Conservation (phyloP, 202 grass and related monocot species). For the Setaria viridis region DNA sequence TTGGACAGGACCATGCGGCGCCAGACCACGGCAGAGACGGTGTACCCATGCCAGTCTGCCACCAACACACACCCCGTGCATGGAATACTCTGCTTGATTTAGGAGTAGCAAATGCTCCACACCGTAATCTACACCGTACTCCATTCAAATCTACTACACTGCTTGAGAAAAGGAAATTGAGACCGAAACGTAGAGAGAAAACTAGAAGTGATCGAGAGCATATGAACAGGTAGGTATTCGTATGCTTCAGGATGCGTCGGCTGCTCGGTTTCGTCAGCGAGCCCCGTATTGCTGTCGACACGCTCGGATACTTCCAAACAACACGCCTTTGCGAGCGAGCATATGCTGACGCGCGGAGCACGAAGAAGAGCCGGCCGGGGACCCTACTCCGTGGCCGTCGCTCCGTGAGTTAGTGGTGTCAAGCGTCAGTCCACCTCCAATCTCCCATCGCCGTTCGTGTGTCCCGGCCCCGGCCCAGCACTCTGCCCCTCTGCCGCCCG, state of each 20-base stretch:
- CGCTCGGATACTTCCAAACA: slow-evolving; percentile 21
- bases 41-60: background rate
- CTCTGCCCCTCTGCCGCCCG: background rate
- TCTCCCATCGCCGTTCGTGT: background rate
- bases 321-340: background rate
- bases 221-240: too few relatives aligned
- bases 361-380: slow-evolving; percentile 1
- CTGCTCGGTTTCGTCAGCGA: background rate
- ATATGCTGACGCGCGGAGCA: background rate
- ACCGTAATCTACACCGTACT: background rate
- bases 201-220: background rate
- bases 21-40: background rate
- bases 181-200: background rate
- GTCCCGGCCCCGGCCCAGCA: background rate
- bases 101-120: background rate
- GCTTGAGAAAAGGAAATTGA: too few relatives aligned
- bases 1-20: slow-evolving; percentile 21
- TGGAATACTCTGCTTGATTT: background rate
- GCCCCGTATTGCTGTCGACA: background rate
- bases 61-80: background rate
- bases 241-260: background rate
- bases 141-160: background rate
- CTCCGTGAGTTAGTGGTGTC: slow-evolving; percentile 56
- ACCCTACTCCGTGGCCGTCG: background rate
- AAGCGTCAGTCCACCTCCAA: slow-evolving; percentile 2